phyloP scores from a whole-genome alignment of 2,329 filamentous ascomycete species.

The Laburnicola sp. region DNA sequence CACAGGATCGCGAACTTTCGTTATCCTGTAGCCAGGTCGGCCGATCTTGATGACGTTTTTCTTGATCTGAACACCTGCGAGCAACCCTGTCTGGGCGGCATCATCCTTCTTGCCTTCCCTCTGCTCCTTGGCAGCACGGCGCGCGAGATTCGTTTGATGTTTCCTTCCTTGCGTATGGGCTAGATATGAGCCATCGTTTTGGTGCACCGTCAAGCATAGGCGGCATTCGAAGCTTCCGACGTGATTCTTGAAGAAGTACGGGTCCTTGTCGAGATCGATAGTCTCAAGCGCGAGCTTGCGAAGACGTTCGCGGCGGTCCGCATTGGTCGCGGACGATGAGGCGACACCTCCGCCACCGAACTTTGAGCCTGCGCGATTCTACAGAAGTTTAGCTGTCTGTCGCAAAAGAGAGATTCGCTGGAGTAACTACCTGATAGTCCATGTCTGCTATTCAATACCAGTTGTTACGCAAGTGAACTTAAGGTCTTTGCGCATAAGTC shows the following conservation, averaged over 20 bases:
- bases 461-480: neutral
- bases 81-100: conserved; percentile 74
- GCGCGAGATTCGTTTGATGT: conserved; percentile 96
- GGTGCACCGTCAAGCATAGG: conserved; percentile 94
- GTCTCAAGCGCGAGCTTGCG: conserved; percentile 98
- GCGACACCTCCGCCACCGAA: conserved; percentile 97
- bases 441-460: conserved; percentile 33
- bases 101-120: conserved; percentile 77
- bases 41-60: conserved; percentile 93
- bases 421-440: conserved; percentile 55
- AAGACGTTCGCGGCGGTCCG: conserved; percentile 93
- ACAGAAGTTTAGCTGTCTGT: conserved; percentile 17
- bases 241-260: conserved; percentile 99
- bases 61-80: conserved; percentile 66
- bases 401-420: neutral
- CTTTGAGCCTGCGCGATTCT: conserved; percentile 96
- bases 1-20: conserved; percentile 87
- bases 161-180: conserved; percentile 98
- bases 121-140: conserved; percentile 92
- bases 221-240: conserved; percentile 97
- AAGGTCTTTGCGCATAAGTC: neutral
- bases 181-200: conserved; percentile 98
- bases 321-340: conserved; percentile 89
- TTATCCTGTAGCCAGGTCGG: conserved; percentile 95
- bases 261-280: conserved; percentile 98